Evolutionary conservation across 106 monocot genomes (phyloP), one percentile per base, ranked within the genome.

Genomic region (Gastrodia elata): DNA sequence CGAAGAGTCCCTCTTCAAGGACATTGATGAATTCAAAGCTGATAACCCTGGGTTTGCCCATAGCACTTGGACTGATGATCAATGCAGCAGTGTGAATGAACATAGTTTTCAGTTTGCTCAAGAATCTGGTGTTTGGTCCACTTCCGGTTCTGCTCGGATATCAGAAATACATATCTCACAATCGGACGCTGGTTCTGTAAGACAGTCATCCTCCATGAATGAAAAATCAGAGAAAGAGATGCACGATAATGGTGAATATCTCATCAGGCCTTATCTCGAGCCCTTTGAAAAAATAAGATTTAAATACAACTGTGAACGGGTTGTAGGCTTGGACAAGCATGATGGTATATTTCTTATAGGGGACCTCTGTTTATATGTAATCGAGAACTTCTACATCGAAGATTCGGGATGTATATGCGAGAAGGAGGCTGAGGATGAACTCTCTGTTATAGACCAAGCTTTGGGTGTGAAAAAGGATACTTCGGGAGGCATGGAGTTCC

Each of bases 301-400:
- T 71, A 98, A 71, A 43, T 98, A 98, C 74, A 98, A 98, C 73
- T 98, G 93, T 82, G 98, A 98, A 78, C 88, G 98, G 73, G 98
- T 98, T 72, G 91, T 91, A 27, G 98, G 98, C 49, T 78, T 98
- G 37, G 98, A 98, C 78, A 98, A 98, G 73, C 98, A 98, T 77
- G 98, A 98, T 74, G 98, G 98, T 52, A 91, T 98, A 82, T 98
- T 98, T 80, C 86, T 98, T 74, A 93, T 98, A 38, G 98, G 98
- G 26, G 88, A 93, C 59, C 77, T 88, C 27, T 89, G 87, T 42
- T 79, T 98, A 32, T 98, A 98, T 77, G 83, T 98, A 36, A 98
- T 98, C 72, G 98, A 98, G 65, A 98, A 98, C 80, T 98, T 93
- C 56, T 98, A 87, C 77, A 91, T 98, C 74, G 91, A 98, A 83